Evolutionary conservation across 2,329 filamentous ascomycete genomes (phyloP).

Genomic region (Bipolaris gigantea): DNA sequence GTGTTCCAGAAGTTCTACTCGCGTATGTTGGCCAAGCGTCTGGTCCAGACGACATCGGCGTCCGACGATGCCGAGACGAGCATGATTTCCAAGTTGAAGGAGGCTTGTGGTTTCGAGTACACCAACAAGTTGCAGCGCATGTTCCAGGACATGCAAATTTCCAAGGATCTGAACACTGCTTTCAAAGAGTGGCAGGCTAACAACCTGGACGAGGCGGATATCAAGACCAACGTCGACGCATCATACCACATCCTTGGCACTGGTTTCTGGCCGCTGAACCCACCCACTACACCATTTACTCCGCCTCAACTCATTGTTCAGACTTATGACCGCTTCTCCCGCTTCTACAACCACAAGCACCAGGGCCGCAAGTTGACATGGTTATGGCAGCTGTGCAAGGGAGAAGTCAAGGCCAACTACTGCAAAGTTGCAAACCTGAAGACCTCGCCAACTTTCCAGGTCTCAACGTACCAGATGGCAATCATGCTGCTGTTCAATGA

Average conservation of each 20-base stretch:
- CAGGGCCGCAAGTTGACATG: constrained; percentile 95
- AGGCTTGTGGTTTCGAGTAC: constrained; percentile 97
- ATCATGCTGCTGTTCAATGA: constrained; percentile 95
- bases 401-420: constrained; percentile 92
- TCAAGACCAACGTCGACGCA: constrained; percentile 76
- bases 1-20: constrained; percentile 99
- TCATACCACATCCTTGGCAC: constrained; percentile 92
- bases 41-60: constrained; percentile 93
- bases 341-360: constrained; percentile 95
- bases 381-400: constrained; percentile 98
- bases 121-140: constrained; percentile 99
- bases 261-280: constrained; percentile 92
- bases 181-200: constrained; percentile 78
- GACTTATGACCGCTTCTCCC: constrained; percentile 85
- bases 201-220: constrained; percentile 64
- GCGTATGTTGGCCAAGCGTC: constrained; percentile 88
- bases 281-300: constrained; percentile 85
- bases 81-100: constrained; percentile 99
- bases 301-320: constrained; percentile 82
- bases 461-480: constrained; percentile 97
- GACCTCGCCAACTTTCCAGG: constrained; percentile 93
- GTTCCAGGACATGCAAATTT: constrained; percentile 99
- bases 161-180: constrained; percentile 89
- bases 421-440: constrained; percentile 68
- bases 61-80: constrained; percentile 97